Conservation (phyloP, 2,329 filamentous ascomycete genomes). For the Aspergillus brasiliensis region DNA sequence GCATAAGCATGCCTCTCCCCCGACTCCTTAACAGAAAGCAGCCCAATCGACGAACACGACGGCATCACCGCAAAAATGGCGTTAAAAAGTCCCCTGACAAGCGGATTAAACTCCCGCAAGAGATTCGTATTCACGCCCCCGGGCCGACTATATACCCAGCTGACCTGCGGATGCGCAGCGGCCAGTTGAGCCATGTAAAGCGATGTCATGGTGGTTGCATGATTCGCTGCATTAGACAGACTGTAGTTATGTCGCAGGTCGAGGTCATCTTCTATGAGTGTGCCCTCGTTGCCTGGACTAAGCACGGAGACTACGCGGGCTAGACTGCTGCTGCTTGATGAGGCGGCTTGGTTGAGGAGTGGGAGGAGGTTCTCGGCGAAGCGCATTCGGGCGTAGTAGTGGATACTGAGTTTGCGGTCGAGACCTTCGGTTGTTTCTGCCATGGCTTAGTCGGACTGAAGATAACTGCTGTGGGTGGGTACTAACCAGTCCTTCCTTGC, state of each 20-base stretch:
- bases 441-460: background rate
- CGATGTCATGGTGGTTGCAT: slow-evolving; percentile 46
- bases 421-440: slow-evolving; percentile 49
- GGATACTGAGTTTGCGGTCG: slow-evolving; percentile 50
- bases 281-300: slow-evolving; percentile 37
- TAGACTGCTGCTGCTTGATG: slow-evolving; percentile 18
- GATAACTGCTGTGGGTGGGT: background rate
- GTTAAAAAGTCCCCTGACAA: slow-evolving; percentile 22
- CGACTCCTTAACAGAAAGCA: slow-evolving; percentile 33
- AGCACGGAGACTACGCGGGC: slow-evolving; percentile 46
- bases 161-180: slow-evolving; percentile 25
- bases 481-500: slow-evolving; percentile 19
- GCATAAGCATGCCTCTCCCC: slow-evolving; percentile 50
- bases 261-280: slow-evolving; percentile 45
- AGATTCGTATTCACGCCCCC: slow-evolving; percentile 44
- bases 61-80: slow-evolving; percentile 14
- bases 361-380: slow-evolving; percentile 48
- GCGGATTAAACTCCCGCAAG: slow-evolving; percentile 28
- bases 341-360: slow-evolving; percentile 28
- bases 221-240: slow-evolving; percentile 36
- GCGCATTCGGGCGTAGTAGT: slow-evolving; percentile 51
- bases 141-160: slow-evolving; percentile 47
- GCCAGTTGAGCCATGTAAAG: slow-evolving; percentile 33
- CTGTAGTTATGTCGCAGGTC: slow-evolving; percentile 41
- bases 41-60: background rate